Percentiles rank a stretch among this genome's conserved stretches.
phyloP scores from a whole-genome alignment of 768 basidiomycete species.

The Hortiboletus campestris region DNA sequence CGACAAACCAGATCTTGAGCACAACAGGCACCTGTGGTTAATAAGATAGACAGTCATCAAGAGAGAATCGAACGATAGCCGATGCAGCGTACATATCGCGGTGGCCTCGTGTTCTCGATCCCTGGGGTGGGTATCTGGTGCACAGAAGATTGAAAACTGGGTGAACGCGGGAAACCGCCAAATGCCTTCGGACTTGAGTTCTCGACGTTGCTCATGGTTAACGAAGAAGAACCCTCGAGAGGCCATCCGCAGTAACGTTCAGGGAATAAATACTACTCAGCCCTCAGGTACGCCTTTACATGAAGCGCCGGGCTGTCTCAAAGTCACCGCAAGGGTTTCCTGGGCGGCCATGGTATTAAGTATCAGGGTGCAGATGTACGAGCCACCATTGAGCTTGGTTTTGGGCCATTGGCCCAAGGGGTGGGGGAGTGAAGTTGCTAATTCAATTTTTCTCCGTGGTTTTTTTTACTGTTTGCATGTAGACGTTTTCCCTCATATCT shows the following conservation, averaged over 20 bases:
- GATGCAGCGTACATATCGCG: constrained; percentile 41
- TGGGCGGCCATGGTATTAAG: background rate
- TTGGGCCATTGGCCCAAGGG: too few species aligned
- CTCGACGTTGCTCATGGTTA: constrained; percentile 7
- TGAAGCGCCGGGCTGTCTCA: constrained; percentile 1
- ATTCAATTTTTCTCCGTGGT: too few species aligned
- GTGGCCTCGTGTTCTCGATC: constrained; percentile 31
- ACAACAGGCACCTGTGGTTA: constrained; percentile 27
- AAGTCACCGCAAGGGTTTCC: background rate
- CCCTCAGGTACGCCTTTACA: background rate
- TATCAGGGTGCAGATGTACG: background rate
- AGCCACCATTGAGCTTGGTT: too few species aligned
- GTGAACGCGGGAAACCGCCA: constrained; percentile 21
- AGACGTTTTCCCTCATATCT: too few species aligned
- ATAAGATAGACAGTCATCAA: background rate
- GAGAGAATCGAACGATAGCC: background rate
- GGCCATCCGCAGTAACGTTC: too few species aligned
- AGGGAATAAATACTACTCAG: background rate
- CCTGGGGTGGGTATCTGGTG: constrained; percentile 50
- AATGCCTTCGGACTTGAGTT: background rate
- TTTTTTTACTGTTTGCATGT: too few species aligned
- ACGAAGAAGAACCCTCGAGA: background rate
- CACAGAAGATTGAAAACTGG: constrained; percentile 43
- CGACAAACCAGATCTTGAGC: constrained; percentile 39
- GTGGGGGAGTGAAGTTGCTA: too few species aligned